phyloP scores from a whole-genome alignment of 2,329 filamentous ascomycete species.

The Fusarium miscanthi region DNA sequence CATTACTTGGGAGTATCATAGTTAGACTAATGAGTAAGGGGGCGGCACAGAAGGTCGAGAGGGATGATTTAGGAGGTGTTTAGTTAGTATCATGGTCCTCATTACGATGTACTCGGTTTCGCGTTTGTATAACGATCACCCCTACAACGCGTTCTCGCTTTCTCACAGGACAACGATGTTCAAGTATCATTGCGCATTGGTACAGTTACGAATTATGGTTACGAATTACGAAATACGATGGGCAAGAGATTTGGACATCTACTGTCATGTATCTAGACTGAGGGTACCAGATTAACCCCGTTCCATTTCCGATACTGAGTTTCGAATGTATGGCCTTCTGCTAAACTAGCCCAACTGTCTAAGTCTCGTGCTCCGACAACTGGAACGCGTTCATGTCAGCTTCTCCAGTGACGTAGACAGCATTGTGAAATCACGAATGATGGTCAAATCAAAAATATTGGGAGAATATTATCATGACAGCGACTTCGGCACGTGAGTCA shows the following conservation, averaged over 20 bases:
- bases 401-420: not conserved
- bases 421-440: not conserved
- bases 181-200: not conserved
- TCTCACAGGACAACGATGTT: not conserved
- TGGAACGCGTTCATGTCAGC: not conserved
- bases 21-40: conserved; percentile 17
- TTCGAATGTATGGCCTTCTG: not conserved
- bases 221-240: conserved; percentile 12
- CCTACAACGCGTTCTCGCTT: conserved; percentile 1
- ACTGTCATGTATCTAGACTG: conserved; percentile 4
- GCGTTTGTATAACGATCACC: not conserved
- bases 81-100: conserved; percentile 12
- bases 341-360: not conserved
- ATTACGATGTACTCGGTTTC: not conserved
- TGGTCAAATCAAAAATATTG: not conserved
- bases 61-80: conserved; percentile 23
- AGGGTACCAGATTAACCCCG: not conserved
- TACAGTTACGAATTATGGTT: not conserved
- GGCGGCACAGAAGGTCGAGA: not conserved
- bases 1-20: conserved; percentile 10
- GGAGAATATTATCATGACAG: not conserved
- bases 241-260: not conserved
- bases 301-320: not conserved
- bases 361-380: not conserved
- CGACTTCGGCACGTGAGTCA: not conserved